Percentiles rank a stretch among this genome's conserved stretches.
Evolutionary conservation across 2,329 filamentous ascomycete species (phyloP).

Genomic region (Metarhizium robertsii): DNA sequence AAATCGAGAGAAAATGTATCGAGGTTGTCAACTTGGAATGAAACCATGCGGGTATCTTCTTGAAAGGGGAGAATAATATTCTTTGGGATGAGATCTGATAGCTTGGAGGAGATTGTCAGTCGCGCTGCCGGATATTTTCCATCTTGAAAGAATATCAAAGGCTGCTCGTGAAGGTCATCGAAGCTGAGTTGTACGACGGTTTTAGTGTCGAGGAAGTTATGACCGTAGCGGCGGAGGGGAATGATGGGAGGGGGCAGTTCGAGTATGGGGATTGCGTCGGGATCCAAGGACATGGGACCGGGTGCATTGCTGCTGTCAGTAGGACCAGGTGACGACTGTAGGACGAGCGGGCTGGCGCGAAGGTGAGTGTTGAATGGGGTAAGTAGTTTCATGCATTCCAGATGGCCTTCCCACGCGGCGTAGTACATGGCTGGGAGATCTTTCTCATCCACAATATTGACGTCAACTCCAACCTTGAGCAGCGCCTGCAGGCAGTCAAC

Average conservation of each 20-base stretch:
- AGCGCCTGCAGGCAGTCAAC: constrained; percentile 78
- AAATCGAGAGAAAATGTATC: constrained; percentile 93
- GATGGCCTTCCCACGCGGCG: constrained; percentile 92
- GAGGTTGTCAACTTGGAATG: constrained; percentile 91
- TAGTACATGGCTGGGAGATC: constrained; percentile 94
- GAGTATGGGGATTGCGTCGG: constrained; percentile 83
- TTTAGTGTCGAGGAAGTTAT: constrained; percentile 97
- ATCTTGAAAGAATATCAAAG: constrained; percentile 92
- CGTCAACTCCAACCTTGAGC: constrained; percentile 68
- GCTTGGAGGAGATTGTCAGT: constrained; percentile 91
- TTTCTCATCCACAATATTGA: constrained; percentile 82
- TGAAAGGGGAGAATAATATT: constrained; percentile 94
- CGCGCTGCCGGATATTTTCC: constrained; percentile 93
- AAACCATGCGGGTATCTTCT: constrained; percentile 87
- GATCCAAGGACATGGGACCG: constrained; percentile 59
- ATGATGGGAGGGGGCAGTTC: constrained; percentile 94
- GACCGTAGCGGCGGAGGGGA: constrained; percentile 84
- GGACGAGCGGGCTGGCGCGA: constrained; percentile 32
- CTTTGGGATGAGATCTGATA: constrained; percentile 90
- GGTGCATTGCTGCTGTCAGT: constrained; percentile 41
- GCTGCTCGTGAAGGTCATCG: constrained; percentile 63
- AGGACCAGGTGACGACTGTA: constrained; percentile 33
- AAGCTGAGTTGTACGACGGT: constrained; percentile 92
- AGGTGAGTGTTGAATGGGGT: constrained; percentile 45
- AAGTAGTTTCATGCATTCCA: constrained; percentile 88